Conservation (phyloP, 208 protist species). For the Crithidia brevicula region DNA sequence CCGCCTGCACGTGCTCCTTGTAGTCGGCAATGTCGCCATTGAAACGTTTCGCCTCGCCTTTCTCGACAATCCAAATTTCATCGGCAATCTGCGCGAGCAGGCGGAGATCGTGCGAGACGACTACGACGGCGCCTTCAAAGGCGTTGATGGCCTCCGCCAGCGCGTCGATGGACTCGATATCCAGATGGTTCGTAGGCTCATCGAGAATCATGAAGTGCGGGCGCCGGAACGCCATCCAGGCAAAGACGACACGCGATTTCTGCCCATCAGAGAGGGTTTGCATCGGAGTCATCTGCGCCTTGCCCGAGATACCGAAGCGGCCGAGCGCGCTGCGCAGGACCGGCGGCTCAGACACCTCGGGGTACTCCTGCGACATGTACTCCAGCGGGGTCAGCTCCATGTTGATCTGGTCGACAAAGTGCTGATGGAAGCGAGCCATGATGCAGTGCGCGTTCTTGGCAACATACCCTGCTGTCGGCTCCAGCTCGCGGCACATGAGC, state of each 20-base stretch:
- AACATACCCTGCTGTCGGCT: constrained; percentile 90
- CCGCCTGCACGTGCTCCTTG: constrained; percentile 91
- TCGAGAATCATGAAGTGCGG: constrained; percentile 98
- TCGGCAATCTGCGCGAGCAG: constrained; percentile 95
- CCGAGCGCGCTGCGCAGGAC: constrained; percentile 94
- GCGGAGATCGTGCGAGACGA: constrained; percentile 97
- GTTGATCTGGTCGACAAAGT: constrained; percentile 96
- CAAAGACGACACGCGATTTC: constrained; percentile 97
- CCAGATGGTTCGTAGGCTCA: constrained; percentile 98
- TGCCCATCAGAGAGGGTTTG: constrained; percentile 96
- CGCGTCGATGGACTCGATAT: constrained; percentile 97
- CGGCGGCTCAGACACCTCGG: constrained; percentile 81
- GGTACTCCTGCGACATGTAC: constrained; percentile 95
- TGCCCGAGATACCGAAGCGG: constrained; percentile 93
- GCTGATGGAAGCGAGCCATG: constrained; percentile 96
- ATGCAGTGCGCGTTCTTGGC: constrained; percentile 93
- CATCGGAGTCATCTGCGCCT: constrained; percentile 93
- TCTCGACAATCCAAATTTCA: constrained; percentile 97
- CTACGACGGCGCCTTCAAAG: constrained; percentile 95
- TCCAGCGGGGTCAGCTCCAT: constrained; percentile 93
- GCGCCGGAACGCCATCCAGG: constrained; percentile 92
- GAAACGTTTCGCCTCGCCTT: constrained; percentile 84
- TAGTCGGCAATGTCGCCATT: constrained; percentile 93
- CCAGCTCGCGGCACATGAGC: constrained; percentile 94
- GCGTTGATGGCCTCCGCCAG: constrained; percentile 93